phyloP scores from a whole-genome alignment of 305 asterid genomes.

The Salvia sclarea region DNA sequence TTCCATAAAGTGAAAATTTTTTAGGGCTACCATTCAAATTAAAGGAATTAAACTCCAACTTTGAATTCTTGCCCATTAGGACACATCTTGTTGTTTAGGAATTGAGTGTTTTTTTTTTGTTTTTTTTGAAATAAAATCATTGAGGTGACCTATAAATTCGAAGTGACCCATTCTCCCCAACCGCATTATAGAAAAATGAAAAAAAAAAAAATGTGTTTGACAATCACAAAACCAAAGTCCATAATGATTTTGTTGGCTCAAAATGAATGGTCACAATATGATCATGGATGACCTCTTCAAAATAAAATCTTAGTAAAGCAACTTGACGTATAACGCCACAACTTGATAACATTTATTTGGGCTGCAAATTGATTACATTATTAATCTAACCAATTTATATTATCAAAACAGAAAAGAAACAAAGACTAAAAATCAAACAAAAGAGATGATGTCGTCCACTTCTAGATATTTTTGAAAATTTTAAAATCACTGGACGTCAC shows the following conservation, averaged over 20 bases:
- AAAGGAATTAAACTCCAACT: no score
- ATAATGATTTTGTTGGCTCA: slow-evolving; percentile 30
- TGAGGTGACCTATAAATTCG: no score
- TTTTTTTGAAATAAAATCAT: no score
- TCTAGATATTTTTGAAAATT: not conserved
- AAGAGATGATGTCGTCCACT: not conserved
- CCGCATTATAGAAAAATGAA: no score
- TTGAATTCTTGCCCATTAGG: no score
- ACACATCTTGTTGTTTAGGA: no score
- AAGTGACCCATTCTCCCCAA: no score
- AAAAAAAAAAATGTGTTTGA: slow-evolving; percentile 5
- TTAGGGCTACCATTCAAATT: no score
- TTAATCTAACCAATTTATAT: not conserved
- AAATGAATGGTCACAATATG: slow-evolving; percentile 14
- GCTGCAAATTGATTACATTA: not conserved
- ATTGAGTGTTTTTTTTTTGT: no score
- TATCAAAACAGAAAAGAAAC: not conserved
- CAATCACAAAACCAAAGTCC: slow-evolving; percentile 22
- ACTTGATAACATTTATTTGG: not conserved
- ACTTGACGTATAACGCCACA: slow-evolving; percentile 27
- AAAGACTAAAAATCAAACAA: no score
- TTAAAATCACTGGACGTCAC: not conserved
- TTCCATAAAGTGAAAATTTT: no score
- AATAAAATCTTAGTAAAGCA: slow-evolving; percentile 32
- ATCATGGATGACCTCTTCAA: slow-evolving; percentile 34